Percentiles rank a stretch among this genome's conserved stretches.
phyloP scores from a whole-genome alignment of 2,329 filamentous ascomycete species.

The Biscogniauxia marginata region DNA sequence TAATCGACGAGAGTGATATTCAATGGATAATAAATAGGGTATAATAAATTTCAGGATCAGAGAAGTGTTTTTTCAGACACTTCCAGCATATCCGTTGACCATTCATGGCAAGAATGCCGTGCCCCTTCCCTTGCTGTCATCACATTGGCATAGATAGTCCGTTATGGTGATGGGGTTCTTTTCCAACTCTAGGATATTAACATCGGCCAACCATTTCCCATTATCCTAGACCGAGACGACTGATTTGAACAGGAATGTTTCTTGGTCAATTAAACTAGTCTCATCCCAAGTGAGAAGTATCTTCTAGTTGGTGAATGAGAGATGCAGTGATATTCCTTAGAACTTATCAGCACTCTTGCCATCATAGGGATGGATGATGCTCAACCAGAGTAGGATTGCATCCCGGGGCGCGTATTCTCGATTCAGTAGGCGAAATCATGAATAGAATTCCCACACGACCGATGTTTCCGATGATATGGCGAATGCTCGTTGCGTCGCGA shows the following conservation, averaged over 20 bases:
- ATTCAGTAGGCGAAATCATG: constrained; percentile 4
- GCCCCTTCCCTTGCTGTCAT: background rate
- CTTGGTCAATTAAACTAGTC: constrained; percentile 8
- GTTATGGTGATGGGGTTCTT: background rate
- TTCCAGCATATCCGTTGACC: constrained; percentile 5
- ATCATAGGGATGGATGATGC: constrained; percentile 3
- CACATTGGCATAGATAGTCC: background rate
- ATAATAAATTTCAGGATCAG: constrained; percentile 1
- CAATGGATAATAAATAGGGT: background rate
- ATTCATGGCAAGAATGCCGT: background rate
- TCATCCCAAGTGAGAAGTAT: constrained; percentile 8
- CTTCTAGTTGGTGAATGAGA: constrained; percentile 14
- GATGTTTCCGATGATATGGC: constrained; percentile 8
- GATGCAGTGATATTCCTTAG: constrained; percentile 4
- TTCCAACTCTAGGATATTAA: constrained; percentile 4
- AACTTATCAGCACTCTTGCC: constrained; percentile 5
- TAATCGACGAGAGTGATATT: background rate
- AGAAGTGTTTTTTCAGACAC: constrained; percentile 2
- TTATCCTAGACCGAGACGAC: constrained; percentile 10
- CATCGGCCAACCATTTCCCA: constrained; percentile 13
- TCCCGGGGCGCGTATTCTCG: background rate
- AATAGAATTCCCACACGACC: constrained; percentile 5
- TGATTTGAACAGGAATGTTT: constrained; percentile 10
- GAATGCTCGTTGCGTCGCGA: background rate
- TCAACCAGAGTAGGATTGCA: constrained; percentile 3